phyloP scores from a whole-genome alignment of 2,329 filamentous ascomycete species.

The Huntiella savannae region DNA sequence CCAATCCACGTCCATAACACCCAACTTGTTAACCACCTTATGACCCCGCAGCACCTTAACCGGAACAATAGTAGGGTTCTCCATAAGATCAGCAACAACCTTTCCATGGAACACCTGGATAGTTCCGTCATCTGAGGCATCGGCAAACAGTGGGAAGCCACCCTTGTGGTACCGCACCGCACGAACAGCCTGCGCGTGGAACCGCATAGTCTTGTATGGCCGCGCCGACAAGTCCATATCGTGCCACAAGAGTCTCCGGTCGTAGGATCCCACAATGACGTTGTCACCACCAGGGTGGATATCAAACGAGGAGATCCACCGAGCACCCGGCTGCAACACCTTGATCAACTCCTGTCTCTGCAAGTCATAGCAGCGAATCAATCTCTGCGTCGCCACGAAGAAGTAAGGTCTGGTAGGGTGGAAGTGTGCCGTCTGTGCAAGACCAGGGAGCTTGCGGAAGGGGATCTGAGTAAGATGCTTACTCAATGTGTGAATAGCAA shows the following conservation, averaged over 20 bases:
- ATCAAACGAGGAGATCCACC: constrained; percentile 85
- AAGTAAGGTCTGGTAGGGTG: constrained; percentile 84
- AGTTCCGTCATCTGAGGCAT: constrained; percentile 85
- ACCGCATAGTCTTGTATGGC: constrained; percentile 91
- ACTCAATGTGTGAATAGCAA: constrained; percentile 85
- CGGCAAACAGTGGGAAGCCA: constrained; percentile 67
- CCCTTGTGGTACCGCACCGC: constrained; percentile 72
- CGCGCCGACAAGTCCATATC: constrained; percentile 79
- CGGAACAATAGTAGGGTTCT: constrained; percentile 90
- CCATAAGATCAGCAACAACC: constrained; percentile 84
- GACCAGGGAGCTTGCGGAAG: constrained; percentile 58
- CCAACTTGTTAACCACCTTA: constrained; percentile 65
- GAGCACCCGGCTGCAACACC: constrained; percentile 78
- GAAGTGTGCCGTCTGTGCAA: constrained; percentile 78
- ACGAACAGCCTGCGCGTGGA: constrained; percentile 82
- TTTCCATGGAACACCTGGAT: constrained; percentile 95
- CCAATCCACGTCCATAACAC: constrained; percentile 90
- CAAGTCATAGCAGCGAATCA: constrained; percentile 85
- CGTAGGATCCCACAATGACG: constrained; percentile 83
- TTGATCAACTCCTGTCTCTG: constrained; percentile 82
- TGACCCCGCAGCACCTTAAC: constrained; percentile 88
- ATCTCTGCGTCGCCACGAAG: constrained; percentile 88
- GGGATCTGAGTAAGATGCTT: constrained; percentile 91
- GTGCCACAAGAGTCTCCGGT: constrained; percentile 87
- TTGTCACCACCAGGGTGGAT: constrained; percentile 89